Base-by-base conservation (phyloP, 2,329 filamentous ascomycete species). In the Rutstroemia sp. region DNA sequence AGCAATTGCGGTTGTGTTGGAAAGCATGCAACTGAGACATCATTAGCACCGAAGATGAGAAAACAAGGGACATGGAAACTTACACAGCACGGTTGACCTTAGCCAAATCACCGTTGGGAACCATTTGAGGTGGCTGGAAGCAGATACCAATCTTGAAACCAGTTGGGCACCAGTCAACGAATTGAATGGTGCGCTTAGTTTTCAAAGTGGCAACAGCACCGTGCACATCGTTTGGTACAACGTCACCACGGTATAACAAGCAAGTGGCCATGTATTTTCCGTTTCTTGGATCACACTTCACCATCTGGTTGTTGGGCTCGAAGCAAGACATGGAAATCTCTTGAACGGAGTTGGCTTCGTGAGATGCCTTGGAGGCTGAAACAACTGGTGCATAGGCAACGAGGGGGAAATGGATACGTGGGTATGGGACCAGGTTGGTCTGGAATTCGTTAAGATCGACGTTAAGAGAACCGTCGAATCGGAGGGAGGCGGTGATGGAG, bases 191-290 rank as follows among this genome's bases (percentile, higher is more conserved):
- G 17, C 75, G 71, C 72, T 83, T 84, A 64, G 82, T 77, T 71
- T 86, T 86, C 64, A 86, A 74, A 17, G 76, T 72, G 49, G 77
- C 80, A 60, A 84, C 76, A 42, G 83, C 82, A 58, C 74, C 75
- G 58, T 72, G 79, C 68, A 79, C 81, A 69, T 86, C 83, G 56
- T 78, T 79, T 58, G 82, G 81, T 48, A 84, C 78, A 42, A 83
- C 81, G 62, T 86, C 82, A 61, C 83, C 83, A 65, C 82, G 82
- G 75, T 86, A 86, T 61, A 86, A 72, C 45, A 86, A 75, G 49
- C 80, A 80, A 27, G 84, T 80, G 60, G 83, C 83, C 83, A 86
- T 86, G 73, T 86, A 86, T 70, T 85, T 86, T 65, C 83, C 83
- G 59, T 83, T 81, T 62, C 78, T 78, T 36, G 82, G 82, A 65